Percentiles rank a stretch among this genome's conserved stretches.
These are phyloP conservation scores for Paraurostyla sp. DNA, from an alignment of 73 alveolate genomes.

Conservation along the genomic window DNA sequence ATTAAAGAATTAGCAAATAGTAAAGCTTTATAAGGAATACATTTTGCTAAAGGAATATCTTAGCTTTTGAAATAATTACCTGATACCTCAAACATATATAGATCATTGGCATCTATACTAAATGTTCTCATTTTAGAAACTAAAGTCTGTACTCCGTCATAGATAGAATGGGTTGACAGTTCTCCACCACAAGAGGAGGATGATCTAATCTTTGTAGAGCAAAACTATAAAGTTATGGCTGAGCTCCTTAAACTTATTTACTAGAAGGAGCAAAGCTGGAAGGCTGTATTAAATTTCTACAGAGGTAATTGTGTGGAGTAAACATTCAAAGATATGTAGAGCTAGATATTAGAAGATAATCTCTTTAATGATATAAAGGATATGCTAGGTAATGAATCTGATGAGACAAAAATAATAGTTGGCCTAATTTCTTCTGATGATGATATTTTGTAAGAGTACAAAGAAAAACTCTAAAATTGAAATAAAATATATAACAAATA, in stretches of 20 bases:
- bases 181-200: not conserved
- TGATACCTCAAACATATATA: not conserved
- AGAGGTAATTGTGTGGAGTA: not conserved
- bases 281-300: not conserved
- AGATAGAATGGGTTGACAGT: not conserved
- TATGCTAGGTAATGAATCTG: not conserved
- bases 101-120: not conserved
- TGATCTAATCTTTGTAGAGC: constrained; percentile 8
- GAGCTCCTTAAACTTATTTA: not conserved
- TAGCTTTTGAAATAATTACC: not conserved
- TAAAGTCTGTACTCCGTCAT: not conserved
- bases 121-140: not conserved
- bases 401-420: too few relatives aligned
- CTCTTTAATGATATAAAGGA: constrained; percentile 3
- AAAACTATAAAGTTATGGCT: not conserved
- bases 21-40: not conserved
- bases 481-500: too few relatives aligned
- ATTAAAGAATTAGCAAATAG: not conserved
- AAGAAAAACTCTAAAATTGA: too few relatives aligned
- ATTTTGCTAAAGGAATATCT: not conserved
- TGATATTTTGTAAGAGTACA: too few relatives aligned
- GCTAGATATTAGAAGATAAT: constrained; percentile 9
- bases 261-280: not conserved
- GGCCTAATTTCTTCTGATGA: too few relatives aligned
- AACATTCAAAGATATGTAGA: not conserved